Conservation (phyloP, 2,329 filamentous ascomycete species). For the Fusarium siculi region DNA sequence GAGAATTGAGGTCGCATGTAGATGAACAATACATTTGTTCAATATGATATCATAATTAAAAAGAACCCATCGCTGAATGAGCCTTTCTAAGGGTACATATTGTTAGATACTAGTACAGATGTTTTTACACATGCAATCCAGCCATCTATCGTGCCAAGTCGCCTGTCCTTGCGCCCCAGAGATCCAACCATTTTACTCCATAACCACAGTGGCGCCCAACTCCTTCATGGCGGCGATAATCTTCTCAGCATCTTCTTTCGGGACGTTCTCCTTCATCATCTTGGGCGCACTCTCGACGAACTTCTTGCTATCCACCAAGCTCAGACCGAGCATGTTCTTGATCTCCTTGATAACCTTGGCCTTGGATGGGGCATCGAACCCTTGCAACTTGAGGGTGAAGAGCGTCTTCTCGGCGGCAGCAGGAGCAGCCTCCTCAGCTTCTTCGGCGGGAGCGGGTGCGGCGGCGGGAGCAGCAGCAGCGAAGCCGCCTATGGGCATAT, state of each 20-base stretch:
- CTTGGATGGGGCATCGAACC: conserved; percentile 88
- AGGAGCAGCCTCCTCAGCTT: conserved; percentile 88
- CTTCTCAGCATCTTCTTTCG: conserved; percentile 99
- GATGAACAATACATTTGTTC: conserved; percentile 2
- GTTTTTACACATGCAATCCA: conserved; percentile 53
- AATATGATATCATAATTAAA: conserved; percentile 30
- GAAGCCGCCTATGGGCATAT: conserved; percentile 94
- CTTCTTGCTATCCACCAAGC: conserved; percentile 99
- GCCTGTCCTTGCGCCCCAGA: conserved; percentile 32
- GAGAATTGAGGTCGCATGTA: background rate
- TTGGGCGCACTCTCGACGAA: conserved; percentile 99
- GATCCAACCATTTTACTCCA: conserved; percentile 75
- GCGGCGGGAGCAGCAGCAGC: conserved; percentile 74
- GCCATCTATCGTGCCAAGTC: conserved; percentile 48
- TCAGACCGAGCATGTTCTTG: conserved; percentile 93
- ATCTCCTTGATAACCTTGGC: conserved; percentile 99
- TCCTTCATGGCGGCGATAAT: conserved; percentile 95
- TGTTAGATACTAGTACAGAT: conserved; percentile 53
- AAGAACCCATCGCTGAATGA: conserved; percentile 27
- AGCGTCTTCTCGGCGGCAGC: conserved; percentile 95
- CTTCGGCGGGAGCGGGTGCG: conserved; percentile 72
- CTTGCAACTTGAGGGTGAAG: conserved; percentile 94
- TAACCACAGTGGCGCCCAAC: conserved; percentile 85
- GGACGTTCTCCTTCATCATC: conserved; percentile 98
- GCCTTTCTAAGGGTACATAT: conserved; percentile 40